Conservation (phyloP, 176 grass and related monocot genomes). For the Oryza brachyantha region DNA sequence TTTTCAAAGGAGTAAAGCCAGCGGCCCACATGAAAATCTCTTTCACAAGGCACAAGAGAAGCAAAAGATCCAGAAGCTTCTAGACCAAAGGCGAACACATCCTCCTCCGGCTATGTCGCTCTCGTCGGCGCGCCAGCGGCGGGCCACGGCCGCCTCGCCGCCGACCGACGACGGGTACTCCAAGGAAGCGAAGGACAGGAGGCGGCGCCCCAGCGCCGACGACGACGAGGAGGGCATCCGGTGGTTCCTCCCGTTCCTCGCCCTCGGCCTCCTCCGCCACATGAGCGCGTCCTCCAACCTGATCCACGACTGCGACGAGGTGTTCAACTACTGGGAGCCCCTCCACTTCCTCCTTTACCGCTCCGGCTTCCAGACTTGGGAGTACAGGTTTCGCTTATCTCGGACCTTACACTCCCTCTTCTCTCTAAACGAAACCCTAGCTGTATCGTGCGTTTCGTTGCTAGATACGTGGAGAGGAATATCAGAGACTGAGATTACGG, state of each 20-base stretch:
- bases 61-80: constrained; percentile 26
- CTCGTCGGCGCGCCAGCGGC: constrained; percentile 69
- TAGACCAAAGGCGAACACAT: neutral
- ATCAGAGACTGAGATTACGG: neutral
- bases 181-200: constrained; percentile 68
- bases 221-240: constrained; percentile 50
- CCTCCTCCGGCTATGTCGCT: constrained; percentile 50
- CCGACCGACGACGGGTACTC: constrained; percentile 53
- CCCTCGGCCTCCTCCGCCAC: constrained; percentile 73
- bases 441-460: constrained; percentile 3
- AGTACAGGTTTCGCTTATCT: constrained; percentile 59
- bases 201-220: constrained; percentile 20
- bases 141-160: constrained; percentile 32
- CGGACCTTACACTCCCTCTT: neutral
- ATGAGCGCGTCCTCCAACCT: constrained; percentile 98
- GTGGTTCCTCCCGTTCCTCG: constrained; percentile 81
- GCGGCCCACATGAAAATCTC: constrained; percentile 6
- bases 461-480: neutral
- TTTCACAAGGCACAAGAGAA: neutral
- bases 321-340: constrained; percentile 99
- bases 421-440: constrained; percentile 19
- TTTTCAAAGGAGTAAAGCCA: neutral
- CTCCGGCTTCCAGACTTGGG: constrained; percentile 98
- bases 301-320: constrained; percentile 99
- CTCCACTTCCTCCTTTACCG: constrained; percentile 93